Evolutionary conservation across 495 filamentous ascomycete species (phyloP).

Genomic region (Schizothecium vesticola): DNA sequence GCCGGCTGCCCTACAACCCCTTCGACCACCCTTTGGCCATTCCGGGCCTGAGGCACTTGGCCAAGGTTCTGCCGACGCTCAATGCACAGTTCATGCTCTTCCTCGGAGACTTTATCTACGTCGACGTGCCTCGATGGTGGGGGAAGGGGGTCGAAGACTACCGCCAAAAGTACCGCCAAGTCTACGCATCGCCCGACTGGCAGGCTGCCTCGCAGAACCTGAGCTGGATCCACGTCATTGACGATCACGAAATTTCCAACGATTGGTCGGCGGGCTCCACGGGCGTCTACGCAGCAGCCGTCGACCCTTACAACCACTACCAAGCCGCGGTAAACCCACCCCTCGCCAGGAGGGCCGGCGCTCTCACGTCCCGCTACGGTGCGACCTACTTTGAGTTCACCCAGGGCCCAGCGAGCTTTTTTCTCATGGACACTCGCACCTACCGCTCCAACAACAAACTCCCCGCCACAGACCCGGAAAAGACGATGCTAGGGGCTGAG

Average conservation of each 20-base stretch:
- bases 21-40: constrained; percentile 75
- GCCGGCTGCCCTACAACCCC: constrained; percentile 81
- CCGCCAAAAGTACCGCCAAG: constrained; percentile 83
- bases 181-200: constrained; percentile 94
- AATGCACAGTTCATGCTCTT: constrained; percentile 90
- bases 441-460: constrained; percentile 63
- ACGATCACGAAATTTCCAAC: constrained; percentile 94
- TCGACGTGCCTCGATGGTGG: constrained; percentile 79
- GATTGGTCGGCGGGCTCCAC: constrained; percentile 77
- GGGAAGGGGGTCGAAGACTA: constrained; percentile 69
- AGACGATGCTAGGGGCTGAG: constrained; percentile 78
- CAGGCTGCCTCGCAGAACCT: constrained; percentile 58
- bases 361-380: constrained; percentile 33
- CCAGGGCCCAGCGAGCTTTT: constrained; percentile 87
- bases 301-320: constrained; percentile 84
- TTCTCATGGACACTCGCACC: constrained; percentile 86
- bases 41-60: constrained; percentile 67
- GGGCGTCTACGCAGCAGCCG: constrained; percentile 64
- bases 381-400: constrained; percentile 81
- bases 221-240: constrained; percentile 92
- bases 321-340: constrained; percentile 83
- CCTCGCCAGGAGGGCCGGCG: constrained; percentile 38
- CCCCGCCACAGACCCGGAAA: constrained; percentile 48
- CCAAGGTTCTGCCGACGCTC: constrained; percentile 56
- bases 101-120: constrained; percentile 98